phyloP scores from a whole-genome alignment of 2,329 filamentous ascomycete species.

The Colletotrichum trifolii region DNA sequence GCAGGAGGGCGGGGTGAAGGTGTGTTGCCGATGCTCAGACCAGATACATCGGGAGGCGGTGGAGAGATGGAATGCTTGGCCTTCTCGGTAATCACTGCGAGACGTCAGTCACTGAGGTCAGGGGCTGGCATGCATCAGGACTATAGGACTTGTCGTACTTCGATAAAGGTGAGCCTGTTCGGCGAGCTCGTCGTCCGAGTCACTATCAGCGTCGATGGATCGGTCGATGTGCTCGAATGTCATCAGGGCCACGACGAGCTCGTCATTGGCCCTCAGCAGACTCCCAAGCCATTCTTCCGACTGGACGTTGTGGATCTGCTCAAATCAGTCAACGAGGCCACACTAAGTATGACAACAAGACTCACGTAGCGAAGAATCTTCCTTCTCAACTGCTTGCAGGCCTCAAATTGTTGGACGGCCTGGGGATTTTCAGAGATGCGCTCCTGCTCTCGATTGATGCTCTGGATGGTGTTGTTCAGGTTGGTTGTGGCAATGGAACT shows the following conservation, averaged over 20 bases:
- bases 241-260: slow-evolving; percentile 93
- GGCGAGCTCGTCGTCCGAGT: slow-evolving; percentile 75
- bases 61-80: slow-evolving; percentile 58
- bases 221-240: slow-evolving; percentile 94
- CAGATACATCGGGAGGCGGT: slow-evolving; percentile 56
- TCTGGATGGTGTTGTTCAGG: slow-evolving; percentile 85
- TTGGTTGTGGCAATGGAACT: slow-evolving; percentile 92
- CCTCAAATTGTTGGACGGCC: slow-evolving; percentile 82
- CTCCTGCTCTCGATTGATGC: slow-evolving; percentile 89
- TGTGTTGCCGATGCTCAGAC: slow-evolving; percentile 53
- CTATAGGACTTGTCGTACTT: slow-evolving; percentile 53
- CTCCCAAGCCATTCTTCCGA: slow-evolving; percentile 92
- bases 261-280: slow-evolving; percentile 92
- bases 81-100: slow-evolving; percentile 63
- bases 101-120: slow-evolving; percentile 39
- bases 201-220: slow-evolving; percentile 80
- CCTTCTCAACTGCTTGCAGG: slow-evolving; percentile 85
- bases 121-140: not conserved
- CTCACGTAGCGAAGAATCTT: slow-evolving; percentile 85
- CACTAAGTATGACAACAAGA: slow-evolving; percentile 24
- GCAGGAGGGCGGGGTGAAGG: slow-evolving; percentile 54
- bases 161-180: slow-evolving; percentile 74
- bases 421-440: slow-evolving; percentile 86
- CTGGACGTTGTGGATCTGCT: slow-evolving; percentile 86
- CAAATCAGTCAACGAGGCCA: not conserved